Evolutionary conservation across 441 rosid species (phyloP).

Genomic region (Omphalea diandra): DNA sequence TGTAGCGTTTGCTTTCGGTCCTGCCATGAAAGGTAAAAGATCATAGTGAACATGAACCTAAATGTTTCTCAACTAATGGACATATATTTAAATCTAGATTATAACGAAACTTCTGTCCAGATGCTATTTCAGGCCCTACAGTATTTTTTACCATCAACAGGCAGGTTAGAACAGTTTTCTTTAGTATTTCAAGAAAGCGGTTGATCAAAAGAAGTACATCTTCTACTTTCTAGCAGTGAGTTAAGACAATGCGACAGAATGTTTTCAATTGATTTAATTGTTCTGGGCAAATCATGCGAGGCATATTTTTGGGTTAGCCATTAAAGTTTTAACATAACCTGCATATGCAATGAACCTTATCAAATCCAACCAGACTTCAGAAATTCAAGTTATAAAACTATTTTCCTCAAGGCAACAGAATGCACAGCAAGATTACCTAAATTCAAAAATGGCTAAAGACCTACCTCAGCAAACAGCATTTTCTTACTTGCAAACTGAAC

Average conservation of each 20-base stretch:
- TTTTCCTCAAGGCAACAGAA: neutral
- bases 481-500: constrained; percentile 79
- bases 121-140: neutral
- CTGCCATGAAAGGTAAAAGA: constrained; percentile 39
- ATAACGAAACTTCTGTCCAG: neutral
- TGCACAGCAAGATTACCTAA: neutral
- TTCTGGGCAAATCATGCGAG: too few species aligned
- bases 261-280: neutral
- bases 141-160: neutral
- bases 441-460: constrained; percentile 14
- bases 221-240: neutral
- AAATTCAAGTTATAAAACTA: neutral
- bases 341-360: neutral
- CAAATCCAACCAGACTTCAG: neutral
- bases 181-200: too few species aligned
- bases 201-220: too few species aligned
- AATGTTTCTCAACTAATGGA: neutral
- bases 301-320: neutral
- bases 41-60: neutral
- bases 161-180: neutral
- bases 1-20: constrained; percentile 76
- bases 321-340: neutral
- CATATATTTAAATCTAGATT: neutral
- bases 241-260: neutral
- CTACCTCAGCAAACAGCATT: constrained; percentile 79